Conservation (phyloP, 805 yeast species). For the Kazachstania bromeliacearum region DNA sequence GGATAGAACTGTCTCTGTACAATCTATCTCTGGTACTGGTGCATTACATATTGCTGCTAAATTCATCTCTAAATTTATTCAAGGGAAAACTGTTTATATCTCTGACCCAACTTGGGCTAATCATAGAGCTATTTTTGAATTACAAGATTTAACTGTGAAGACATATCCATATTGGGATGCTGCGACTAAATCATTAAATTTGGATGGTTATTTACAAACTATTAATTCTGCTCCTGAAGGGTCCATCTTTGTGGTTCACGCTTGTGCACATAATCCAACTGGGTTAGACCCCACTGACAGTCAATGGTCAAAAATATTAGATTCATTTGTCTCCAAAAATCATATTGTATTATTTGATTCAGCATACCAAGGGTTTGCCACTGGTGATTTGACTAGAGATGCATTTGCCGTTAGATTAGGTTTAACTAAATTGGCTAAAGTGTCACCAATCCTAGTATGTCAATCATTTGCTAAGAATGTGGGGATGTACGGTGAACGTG, state of each 20-base stretch:
- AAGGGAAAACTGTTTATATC: constrained; percentile 42
- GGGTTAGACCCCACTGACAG: constrained; percentile 85
- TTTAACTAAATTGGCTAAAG: constrained; percentile 35
- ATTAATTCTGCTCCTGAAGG: constrained; percentile 63
- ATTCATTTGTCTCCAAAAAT: constrained; percentile 46
- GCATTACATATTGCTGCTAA: constrained; percentile 84
- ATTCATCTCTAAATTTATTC: constrained; percentile 29
- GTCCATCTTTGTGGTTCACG: constrained; percentile 75
- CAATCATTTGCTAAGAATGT: constrained; percentile 96
- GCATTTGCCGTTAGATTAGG: constrained; percentile 69
- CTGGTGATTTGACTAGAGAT: constrained; percentile 75
- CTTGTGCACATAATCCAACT: constrained; percentile 97
- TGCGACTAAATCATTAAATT: constrained; percentile 57
- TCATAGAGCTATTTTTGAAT: constrained; percentile 73
- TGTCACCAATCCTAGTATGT: constrained; percentile 62
- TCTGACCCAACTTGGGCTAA: constrained; percentile 98
- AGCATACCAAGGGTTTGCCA: constrained; percentile 96
- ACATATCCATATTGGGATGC: constrained; percentile 83
- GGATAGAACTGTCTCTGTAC: constrained; percentile 68
- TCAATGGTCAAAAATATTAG: constrained; percentile 69
- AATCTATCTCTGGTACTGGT: constrained; percentile 93
- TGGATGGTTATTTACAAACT: constrained; percentile 55
- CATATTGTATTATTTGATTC: constrained; percentile 85
- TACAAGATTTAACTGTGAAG: constrained; percentile 56
- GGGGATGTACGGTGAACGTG: constrained; percentile 97